Percentiles rank a stretch among this genome's conserved stretches.
Evolutionary conservation across 2,329 filamentous ascomycete genomes (phyloP).

Genomic region (Trichoderma sp.): DNA sequence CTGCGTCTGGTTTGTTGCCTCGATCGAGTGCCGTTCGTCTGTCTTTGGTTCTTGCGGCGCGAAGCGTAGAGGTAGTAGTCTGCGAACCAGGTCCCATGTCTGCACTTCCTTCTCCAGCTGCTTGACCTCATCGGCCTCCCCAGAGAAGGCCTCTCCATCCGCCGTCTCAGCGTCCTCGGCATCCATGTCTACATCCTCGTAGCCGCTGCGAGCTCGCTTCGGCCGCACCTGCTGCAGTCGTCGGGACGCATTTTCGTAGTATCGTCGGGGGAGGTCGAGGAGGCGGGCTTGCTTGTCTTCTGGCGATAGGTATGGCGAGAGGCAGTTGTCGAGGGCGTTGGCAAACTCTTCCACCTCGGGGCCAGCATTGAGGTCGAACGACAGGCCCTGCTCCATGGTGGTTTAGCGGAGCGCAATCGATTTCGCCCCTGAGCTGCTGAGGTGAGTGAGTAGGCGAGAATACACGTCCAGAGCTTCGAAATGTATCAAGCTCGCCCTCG

Average conservation of each 20-base stretch:
- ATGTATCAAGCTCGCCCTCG: conserved; percentile 20
- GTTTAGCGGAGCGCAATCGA: conserved; percentile 31
- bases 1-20: conserved; percentile 33
- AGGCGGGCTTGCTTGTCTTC: conserved; percentile 65
- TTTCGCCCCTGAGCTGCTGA: not conserved
- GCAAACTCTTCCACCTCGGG: conserved; percentile 88
- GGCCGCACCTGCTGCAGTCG: conserved; percentile 40
- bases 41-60: conserved; percentile 37
- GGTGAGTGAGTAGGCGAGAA: not conserved
- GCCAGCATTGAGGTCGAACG: conserved; percentile 60
- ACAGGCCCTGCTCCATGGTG: conserved; percentile 35
- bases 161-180: conserved; percentile 53
- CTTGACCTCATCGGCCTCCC: conserved; percentile 39
- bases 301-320: conserved; percentile 51
- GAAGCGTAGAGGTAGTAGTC: conserved; percentile 73
- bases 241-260: conserved; percentile 57
- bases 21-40: conserved; percentile 40
- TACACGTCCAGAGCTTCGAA: conserved; percentile 4
- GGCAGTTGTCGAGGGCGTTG: conserved; percentile 76
- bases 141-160: conserved; percentile 34
- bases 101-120: conserved; percentile 80
- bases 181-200: conserved; percentile 59
- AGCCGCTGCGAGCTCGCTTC: conserved; percentile 37
- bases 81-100: conserved; percentile 83
- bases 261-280: conserved; percentile 62